Percentiles rank a stretch among this genome's conserved stretches.
Evolutionary conservation across 148 eudicot species (phyloP).

Genomic region (Nyssa sinensis): DNA sequence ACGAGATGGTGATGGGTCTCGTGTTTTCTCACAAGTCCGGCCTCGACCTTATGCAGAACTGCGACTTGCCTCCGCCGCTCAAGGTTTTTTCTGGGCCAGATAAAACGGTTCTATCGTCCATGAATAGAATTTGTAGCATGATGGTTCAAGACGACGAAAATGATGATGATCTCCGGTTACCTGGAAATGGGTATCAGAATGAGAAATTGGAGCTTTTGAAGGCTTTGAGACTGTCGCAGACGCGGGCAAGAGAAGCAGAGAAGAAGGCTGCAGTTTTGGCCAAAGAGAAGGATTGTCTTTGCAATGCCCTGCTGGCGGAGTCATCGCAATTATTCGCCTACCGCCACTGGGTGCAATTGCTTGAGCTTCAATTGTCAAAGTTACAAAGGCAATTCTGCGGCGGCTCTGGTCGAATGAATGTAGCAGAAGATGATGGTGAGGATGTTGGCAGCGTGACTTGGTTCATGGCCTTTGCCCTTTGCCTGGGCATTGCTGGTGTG

Average conservation of each 20-base stretch:
- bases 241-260: conserved; percentile 70
- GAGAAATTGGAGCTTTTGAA: conserved; percentile 46
- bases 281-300: conserved; percentile 39
- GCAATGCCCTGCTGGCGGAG: conserved; percentile 30
- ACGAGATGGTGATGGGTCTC: background rate
- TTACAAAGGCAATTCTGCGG: conserved; percentile 14
- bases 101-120: conserved; percentile 18
- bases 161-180: no score
- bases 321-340: conserved; percentile 44
- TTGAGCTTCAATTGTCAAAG: conserved; percentile 39
- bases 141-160: background rate
- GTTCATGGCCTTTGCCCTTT: conserved; percentile 45
- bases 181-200: background rate
- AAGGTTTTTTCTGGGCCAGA: conserved; percentile 31
- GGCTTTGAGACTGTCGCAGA: conserved; percentile 58
- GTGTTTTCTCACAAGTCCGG: no score
- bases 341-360: conserved; percentile 38
- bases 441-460: conserved; percentile 20
- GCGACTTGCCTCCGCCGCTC: conserved; percentile 54
- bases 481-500: no score
- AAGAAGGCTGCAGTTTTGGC: conserved; percentile 23
- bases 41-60: conserved; percentile 35
- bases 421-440: conserved; percentile 22
- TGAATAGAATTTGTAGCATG: conserved; percentile 10
- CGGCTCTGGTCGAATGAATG: background rate